Evolutionary conservation across 495 filamentous ascomycete species (phyloP).

Genomic region (Penicillium steckii): DNA sequence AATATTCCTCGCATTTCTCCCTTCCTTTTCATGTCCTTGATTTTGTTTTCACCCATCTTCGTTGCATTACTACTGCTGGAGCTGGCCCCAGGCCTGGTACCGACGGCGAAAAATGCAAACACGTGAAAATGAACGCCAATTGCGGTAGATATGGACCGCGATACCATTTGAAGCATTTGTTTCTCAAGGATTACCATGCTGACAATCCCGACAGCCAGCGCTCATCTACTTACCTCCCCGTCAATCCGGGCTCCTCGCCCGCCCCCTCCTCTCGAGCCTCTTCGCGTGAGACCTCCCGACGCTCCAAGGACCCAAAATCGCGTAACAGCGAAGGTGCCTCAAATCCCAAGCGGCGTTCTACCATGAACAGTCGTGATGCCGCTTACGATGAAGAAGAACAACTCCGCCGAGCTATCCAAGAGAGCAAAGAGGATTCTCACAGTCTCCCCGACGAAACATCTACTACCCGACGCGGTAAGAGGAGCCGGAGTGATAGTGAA

Average conservation of each 20-base stretch:
- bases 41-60: background rate
- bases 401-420: conserved; percentile 85
- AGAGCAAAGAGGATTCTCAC: conserved; percentile 75
- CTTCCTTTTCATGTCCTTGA: conserved; percentile 9
- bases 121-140: background rate
- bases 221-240: conserved; percentile 69
- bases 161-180: background rate
- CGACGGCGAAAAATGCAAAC: background rate
- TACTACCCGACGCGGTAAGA: conserved; percentile 65
- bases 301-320: conserved; percentile 47
- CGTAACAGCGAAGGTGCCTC: conserved; percentile 45
- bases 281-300: conserved; percentile 45
- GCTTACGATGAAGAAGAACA: conserved; percentile 95
- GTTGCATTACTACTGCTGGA: background rate
- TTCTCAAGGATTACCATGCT: conserved; percentile 16
- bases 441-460: conserved; percentile 46
- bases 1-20: conserved; percentile 6
- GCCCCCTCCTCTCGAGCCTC: conserved; percentile 46
- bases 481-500: conserved; percentile 88
- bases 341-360: conserved; percentile 78
- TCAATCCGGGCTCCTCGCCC: conserved; percentile 47
- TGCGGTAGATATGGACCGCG: background rate
- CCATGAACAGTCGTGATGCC: conserved; percentile 95
- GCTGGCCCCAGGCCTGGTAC: background rate
- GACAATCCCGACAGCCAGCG: conserved; percentile 50